Percentiles rank a stretch among this genome's conserved stretches.
These are phyloP conservation scores for Biscogniauxia sp. DNA, from an alignment of 2,329 filamentous ascomycete genomes.

Conservation along the genomic window DNA sequence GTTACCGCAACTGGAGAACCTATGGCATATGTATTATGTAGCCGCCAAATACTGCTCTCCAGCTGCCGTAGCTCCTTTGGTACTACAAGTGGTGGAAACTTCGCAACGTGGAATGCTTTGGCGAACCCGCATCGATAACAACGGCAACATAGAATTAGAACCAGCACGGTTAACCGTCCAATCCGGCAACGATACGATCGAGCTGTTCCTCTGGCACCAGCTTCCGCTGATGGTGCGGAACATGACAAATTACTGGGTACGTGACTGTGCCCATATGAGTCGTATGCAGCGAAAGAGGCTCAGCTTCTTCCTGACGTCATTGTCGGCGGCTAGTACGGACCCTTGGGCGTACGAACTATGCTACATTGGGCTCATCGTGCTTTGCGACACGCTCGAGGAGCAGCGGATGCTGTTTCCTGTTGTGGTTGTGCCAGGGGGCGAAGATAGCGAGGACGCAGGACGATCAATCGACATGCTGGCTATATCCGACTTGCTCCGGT, in stretches of 20 bases:
- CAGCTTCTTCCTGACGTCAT: conserved; percentile 18
- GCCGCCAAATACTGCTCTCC: conserved; percentile 17
- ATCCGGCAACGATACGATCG: conserved; percentile 12
- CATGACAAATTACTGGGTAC: conserved; percentile 20
- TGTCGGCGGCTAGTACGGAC: conserved; percentile 17
- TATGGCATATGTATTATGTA: conserved; percentile 24
- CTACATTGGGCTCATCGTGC: conserved; percentile 18
- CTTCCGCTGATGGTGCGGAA: conserved; percentile 19
- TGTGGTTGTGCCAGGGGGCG: conserved; percentile 16
- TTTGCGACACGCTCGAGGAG: conserved; percentile 19
- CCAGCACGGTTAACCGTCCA: conserved; percentile 14
- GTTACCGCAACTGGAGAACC: conserved; percentile 20
- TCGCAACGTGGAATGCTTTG: conserved; percentile 18
- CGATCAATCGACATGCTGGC: conserved; percentile 20
- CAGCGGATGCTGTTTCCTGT: conserved; percentile 17
- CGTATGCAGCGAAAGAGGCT: conserved; percentile 18
- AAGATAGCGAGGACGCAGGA: conserved; percentile 20
- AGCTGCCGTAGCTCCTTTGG: conserved; percentile 12
- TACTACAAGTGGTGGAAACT: conserved; percentile 20
- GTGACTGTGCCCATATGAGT: conserved; percentile 23
- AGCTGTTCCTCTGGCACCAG: conserved; percentile 20
- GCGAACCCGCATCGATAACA: conserved; percentile 9
- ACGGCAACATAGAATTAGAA: conserved; percentile 12
- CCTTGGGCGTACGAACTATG: conserved; percentile 20
- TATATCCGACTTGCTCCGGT: conserved; percentile 17